Evolutionary conservation across 2,329 filamentous ascomycete species (phyloP), one percentile per base, ranked within the genome.

Genomic region (Boeremia lycopersici): DNA sequence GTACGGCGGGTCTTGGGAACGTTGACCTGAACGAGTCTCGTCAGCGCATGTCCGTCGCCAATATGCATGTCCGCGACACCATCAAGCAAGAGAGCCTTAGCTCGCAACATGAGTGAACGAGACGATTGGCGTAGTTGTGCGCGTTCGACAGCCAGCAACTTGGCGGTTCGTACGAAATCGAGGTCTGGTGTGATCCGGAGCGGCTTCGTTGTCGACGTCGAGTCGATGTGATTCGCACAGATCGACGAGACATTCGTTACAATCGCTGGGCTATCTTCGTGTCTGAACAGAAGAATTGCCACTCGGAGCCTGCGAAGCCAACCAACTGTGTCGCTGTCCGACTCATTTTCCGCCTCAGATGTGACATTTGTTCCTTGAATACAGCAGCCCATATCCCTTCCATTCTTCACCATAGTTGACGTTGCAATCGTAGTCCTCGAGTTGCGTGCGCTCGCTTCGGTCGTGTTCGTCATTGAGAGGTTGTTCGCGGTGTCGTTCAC

Each of bases 1-100:
- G 93, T 96, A 84, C 91, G 90, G 79, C 92, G 88, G 80, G 92
- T 96, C 86, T 96, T 96, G 78, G 93, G 92, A 84, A 96, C 90
- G 90, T 96, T 96, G 86, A 96, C 92, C 93, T 93, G 70, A 56
- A 41, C 33, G 29, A 23, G 41, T 7, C 47, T 44, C 41, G 60
- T 68, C 57, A 69, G 69, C 59, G 38, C 39, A 53, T 55, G 42
- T 48, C 44, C 49, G 23, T 44, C 44, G 47, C 41, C 15, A 41
- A 2, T 33, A 13, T 45, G 15, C 45, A 29, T 58, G 51, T 45
- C 30, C 30, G 26, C 11, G 53, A 56, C 47, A 56, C 44, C 33
- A 48, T 49, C 49, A 48, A 56, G 40, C 50, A 39, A 30, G 30
- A 17, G 42, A 25, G 52, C 46, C 48, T 19, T 34, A 26, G 34